Base-by-base conservation (phyloP, 306 rosid species). In the Cercis canadensis region DNA sequence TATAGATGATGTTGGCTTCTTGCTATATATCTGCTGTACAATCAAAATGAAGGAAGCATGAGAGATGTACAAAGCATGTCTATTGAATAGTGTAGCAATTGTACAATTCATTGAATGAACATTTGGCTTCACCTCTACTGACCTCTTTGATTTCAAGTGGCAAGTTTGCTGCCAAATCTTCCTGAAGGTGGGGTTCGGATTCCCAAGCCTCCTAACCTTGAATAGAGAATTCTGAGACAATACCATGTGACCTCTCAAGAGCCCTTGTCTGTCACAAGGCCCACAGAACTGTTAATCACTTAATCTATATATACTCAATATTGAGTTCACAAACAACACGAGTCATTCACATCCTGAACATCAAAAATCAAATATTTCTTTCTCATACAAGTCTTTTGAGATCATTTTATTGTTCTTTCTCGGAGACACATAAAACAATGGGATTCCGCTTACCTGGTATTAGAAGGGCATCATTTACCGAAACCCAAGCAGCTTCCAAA, bases 11-110 rank as follows among this genome's bases (percentile, higher is more conserved):
- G 57, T 52, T 47, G 7, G 24, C 8, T 33, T 57, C 44, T 56
- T 44, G 37, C 52, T 58, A 14, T 45, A 34, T 71, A 24, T 57
- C 69, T 44, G 29, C 29, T 3, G 29, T 24, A 16, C 60, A 77
- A 6, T 40, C 68, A 72, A 16, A 12, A 8, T 70, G 13, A 31
- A 39, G 24, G 18, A 56, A 29, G 36, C 37, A 58, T 11, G 59
- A 57, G 54, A 52, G 36, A 32, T 65, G 75, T 78, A 70, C 66
- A 18, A 65, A 72, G 45, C 56, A 17, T 72, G 59, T 65, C 46
- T 51, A 72, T 33, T 49, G 49, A 53, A 19, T 65, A 17, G 34
- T 17, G 11, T 60, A 66, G 16, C 44, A 18, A 54, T 44, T 1
- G 24, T 65, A 47, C 56, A 63, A 39, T 62, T 11, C 70, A 54